These are phyloP conservation scores for Fomitopsis pulvina DNA, from an alignment of 768 basidiomycete genomes.

Conservation along the genomic window DNA sequence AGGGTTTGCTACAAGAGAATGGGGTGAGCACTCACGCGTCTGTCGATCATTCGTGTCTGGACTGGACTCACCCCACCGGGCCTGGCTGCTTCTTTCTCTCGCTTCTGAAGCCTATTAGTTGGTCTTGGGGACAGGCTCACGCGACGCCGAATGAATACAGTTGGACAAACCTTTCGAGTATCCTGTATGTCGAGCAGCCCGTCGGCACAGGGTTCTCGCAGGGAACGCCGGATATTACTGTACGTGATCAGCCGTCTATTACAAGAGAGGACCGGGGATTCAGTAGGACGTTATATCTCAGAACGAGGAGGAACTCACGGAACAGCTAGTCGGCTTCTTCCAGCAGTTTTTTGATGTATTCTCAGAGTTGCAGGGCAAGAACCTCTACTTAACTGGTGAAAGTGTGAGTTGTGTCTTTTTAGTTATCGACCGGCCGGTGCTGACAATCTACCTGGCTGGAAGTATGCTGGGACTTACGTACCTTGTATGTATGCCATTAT, in stretches of 20 bases:
- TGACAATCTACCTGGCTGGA: neutral
- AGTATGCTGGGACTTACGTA: slow-evolving; percentile 74
- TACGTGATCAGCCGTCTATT: slow-evolving; percentile 12
- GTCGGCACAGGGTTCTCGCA: slow-evolving; percentile 77
- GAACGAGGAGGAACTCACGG: slow-evolving; percentile 53
- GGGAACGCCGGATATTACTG: slow-evolving; percentile 51
- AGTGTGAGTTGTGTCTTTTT: no score
- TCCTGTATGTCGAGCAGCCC: slow-evolving; percentile 74
- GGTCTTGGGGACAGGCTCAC: slow-evolving; percentile 56
- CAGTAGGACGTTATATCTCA: slow-evolving; percentile 3
- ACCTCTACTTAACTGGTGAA: slow-evolving; percentile 65
- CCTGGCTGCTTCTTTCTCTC: neutral
- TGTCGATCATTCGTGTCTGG: slow-evolving; percentile 8
- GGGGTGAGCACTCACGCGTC: slow-evolving; percentile 39
- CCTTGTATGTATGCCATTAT: slow-evolving; percentile 34
- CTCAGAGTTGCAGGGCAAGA: slow-evolving; percentile 65
- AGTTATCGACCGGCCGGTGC: no score
- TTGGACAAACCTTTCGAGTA: slow-evolving; percentile 75
- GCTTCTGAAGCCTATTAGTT: slow-evolving; percentile 66
- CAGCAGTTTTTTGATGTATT: slow-evolving; percentile 75
- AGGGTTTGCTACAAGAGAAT: slow-evolving; percentile 69
- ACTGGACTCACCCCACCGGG: neutral
- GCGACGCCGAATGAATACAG: slow-evolving; percentile 61
- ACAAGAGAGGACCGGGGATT: neutral
- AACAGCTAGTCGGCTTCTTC: slow-evolving; percentile 52